phyloP scores from a whole-genome alignment of 75 land plant species.

The Pinus taeda region DNA sequence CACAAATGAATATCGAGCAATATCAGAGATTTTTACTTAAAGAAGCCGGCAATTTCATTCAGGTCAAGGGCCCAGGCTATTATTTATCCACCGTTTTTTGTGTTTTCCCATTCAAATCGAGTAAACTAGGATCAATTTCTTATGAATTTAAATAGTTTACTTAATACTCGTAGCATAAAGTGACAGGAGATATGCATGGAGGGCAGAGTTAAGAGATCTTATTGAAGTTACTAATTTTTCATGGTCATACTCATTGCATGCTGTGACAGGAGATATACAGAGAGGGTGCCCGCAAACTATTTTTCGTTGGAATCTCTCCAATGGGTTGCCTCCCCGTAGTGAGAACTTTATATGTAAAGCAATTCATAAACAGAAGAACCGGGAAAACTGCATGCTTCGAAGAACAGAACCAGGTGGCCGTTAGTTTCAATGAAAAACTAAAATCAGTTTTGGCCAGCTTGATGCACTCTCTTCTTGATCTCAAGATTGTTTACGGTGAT shows the following conservation, averaged over 20 bases:
- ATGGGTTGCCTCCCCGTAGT: conserved; percentile 53
- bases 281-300: conserved; percentile 61
- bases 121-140: no score
- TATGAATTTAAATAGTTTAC: no score
- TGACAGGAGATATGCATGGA: no score
- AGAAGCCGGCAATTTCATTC: conserved; percentile 23
- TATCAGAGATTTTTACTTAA: conserved; percentile 39
- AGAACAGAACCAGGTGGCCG: conserved; percentile 26
- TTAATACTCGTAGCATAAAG: no score
- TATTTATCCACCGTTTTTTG: no score
- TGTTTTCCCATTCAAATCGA: no score
- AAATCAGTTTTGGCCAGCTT: conserved; percentile 11
- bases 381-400: conserved; percentile 28
- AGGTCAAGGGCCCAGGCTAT: no score
- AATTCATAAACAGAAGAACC: neutral
- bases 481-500: conserved; percentile 34
- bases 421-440: conserved; percentile 39
- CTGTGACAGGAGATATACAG: no score
- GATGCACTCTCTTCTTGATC: neutral
- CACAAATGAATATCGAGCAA: conserved; percentile 13
- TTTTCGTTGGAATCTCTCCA: conserved; percentile 46
- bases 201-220: no score
- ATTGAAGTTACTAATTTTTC: no score
- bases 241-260: no score
- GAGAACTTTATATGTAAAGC: conserved; percentile 27